phyloP scores from a whole-genome alignment of 345 rosid species.

The Bruguiera gymnorhiza region DNA sequence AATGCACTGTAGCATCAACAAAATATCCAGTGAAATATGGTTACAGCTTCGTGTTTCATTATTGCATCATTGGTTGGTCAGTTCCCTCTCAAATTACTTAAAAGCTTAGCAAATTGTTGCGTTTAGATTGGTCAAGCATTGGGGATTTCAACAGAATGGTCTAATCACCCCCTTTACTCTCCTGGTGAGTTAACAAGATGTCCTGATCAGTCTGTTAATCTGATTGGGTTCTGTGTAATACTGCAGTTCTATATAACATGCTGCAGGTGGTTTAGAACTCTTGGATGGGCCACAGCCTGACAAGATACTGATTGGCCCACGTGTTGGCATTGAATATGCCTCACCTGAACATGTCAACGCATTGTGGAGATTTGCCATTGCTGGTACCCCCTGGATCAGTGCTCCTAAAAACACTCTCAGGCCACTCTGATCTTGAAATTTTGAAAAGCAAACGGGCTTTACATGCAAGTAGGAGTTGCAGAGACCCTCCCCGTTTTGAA shows the following conservation, averaged over 20 bases:
- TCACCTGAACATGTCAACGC: slow-evolving; percentile 72
- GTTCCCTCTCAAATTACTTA: neutral
- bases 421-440: slow-evolving; percentile 31
- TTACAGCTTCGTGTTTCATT: neutral
- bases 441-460: neutral
- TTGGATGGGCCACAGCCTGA: slow-evolving; percentile 80
- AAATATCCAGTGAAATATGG: neutral
- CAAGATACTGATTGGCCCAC: slow-evolving; percentile 66
- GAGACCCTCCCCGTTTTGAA: too few species aligned
- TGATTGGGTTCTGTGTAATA: neutral
- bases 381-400: slow-evolving; percentile 83
- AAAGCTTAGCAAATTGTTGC: neutral
- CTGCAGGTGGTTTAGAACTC: slow-evolving; percentile 79
- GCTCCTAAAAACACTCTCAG: slow-evolving; percentile 84
- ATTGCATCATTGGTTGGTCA: neutral
- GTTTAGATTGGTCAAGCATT: slow-evolving; percentile 88
- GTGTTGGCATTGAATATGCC: slow-evolving; percentile 91
- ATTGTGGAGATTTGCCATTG: slow-evolving; percentile 89
- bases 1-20: neutral
- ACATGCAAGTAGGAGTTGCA: too few species aligned
- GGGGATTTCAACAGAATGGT: slow-evolving; percentile 87
- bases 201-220: neutral
- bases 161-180: slow-evolving; percentile 69
- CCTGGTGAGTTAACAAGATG: slow-evolving; percentile 52
- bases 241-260: slow-evolving; percentile 4